phyloP scores from a whole-genome alignment of 257 asterid species.

The Solanum ossicruentum region DNA sequence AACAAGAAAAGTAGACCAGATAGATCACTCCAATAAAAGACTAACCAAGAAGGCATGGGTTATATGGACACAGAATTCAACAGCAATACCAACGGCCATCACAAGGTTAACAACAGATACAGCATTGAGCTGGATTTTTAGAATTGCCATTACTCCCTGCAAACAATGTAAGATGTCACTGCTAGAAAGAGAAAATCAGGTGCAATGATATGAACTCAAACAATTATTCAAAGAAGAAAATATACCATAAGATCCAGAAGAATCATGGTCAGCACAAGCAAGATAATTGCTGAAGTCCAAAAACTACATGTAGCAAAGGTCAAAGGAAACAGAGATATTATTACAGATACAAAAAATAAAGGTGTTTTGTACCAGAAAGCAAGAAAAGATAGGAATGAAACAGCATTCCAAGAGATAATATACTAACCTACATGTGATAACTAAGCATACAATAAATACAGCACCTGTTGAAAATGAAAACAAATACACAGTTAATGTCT shows the following conservation, averaged over 20 bases:
- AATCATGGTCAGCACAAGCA: constrained; percentile 77
- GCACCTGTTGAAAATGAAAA: constrained; percentile 52
- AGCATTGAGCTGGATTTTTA: constrained; percentile 86
- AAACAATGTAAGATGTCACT: neutral
- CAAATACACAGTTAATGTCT: neutral
- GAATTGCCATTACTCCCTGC: constrained; percentile 94
- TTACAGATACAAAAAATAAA: constrained; percentile 1
- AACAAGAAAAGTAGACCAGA: neutral
- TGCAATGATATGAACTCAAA: neutral
- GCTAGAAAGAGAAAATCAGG: neutral
- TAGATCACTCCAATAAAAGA: neutral
- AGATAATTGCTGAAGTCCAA: constrained; percentile 92
- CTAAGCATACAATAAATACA: constrained; percentile 77
- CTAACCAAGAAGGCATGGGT: constrained; percentile 98
- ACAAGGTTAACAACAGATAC: constrained; percentile 93
- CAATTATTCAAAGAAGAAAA: constrained; percentile 2
- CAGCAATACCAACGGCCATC: constrained; percentile 96
- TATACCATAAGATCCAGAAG: constrained; percentile 88
- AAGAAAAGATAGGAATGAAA: neutral
- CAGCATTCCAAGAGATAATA: neutral
- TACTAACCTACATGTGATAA: constrained; percentile 81
- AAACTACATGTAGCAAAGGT: constrained; percentile 32
- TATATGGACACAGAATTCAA: constrained; percentile 92
- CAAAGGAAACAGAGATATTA: neutral
- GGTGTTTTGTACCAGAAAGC: neutral